These are phyloP conservation scores for Diaporthe aspalathi DNA, from an alignment of 2,329 filamentous ascomycete species.

Conservation along the genomic window DNA sequence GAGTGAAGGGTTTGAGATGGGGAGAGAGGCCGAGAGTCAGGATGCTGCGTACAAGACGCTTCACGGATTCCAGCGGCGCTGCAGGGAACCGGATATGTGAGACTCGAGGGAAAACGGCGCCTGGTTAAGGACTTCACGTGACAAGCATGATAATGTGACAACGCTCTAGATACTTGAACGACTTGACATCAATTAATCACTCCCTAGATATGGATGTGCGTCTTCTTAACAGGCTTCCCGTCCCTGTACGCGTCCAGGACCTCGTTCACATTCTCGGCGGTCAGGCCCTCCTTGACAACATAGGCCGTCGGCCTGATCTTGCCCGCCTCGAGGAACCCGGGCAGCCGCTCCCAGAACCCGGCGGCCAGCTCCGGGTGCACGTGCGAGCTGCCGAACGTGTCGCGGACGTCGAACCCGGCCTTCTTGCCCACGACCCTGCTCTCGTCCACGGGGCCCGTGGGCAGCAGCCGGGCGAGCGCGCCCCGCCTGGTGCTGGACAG, in stretches of 20 bases:
- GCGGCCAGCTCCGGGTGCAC: conserved; percentile 45
- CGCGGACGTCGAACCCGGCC: conserved; percentile 47
- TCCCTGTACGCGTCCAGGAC: conserved; percentile 53
- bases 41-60: too few relatives aligned
- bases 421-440: conserved; percentile 47
- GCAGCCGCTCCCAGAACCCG: conserved; percentile 48
- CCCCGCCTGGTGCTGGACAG: conserved; percentile 52
- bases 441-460: conserved; percentile 44
- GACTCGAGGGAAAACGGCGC: too few relatives aligned
- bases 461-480: conserved; percentile 46
- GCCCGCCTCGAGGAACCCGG: conserved; percentile 46
- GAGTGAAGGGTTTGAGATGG: too few relatives aligned
- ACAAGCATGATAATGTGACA: too few relatives aligned
- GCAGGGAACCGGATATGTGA: too few relatives aligned
- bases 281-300: conserved; percentile 48
- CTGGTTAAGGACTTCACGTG: neutral
- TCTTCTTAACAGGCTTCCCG: conserved; percentile 45
- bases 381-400: conserved; percentile 45
- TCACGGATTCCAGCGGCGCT: too few relatives aligned
- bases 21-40: neutral
- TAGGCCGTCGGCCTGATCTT: conserved; percentile 47
- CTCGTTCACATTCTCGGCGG: conserved; percentile 50
- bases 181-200: neutral
- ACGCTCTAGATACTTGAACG: neutral
- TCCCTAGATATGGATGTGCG: conserved; percentile 39